Evolutionary conservation across 2,329 filamentous ascomycete species (phyloP), one percentile per base, ranked within the genome.

Genomic region (Harringtonia aguacate): DNA sequence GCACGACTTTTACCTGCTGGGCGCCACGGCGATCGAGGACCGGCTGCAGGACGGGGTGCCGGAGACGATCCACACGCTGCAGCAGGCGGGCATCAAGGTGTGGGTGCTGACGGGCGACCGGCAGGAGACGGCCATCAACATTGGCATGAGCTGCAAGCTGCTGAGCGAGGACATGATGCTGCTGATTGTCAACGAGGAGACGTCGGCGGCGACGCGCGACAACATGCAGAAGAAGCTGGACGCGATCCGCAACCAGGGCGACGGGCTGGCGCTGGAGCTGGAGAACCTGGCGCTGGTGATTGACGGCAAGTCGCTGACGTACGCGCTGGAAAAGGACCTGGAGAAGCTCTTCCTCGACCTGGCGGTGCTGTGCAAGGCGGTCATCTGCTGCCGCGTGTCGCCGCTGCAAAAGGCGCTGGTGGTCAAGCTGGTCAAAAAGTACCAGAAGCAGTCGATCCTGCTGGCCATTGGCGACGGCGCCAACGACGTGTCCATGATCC

Each of bases 401-500:
- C 92, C 92, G 3, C 72, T 98, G 39, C 92, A 98, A 57, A 98
- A 98, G 65, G 94, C 92, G 15, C 71, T 98, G 50, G 92, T 98
- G 20, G 92, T 98, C 53, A 98, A 98, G 69, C 78, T 97, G 52
- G 92, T 98, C 58, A 98, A 97, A 66, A 86, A 88, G 53, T 77
- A 78, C 53, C 86, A 95, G 61, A 77, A 92, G 53, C 86, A 95
- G 59, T 79, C 87, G 13, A 88, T 98, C 53, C 79, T 95, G 43
- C 78, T 98, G 41, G 92, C 92, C 41, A 95, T 98, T 60, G 92
- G 92, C 53, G 92, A 98, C 56, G 92, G 92, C 52, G 92, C 92
- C 38, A 98, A 98, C 65, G 92, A 98, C 58, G 92, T 98, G n/a
- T 95, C 90, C 17, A 98, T 98, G 92, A 98, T 98, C 44, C 92